phyloP scores from a whole-genome alignment of 2,329 filamentous ascomycete species.

The Penicillium sp. region DNA sequence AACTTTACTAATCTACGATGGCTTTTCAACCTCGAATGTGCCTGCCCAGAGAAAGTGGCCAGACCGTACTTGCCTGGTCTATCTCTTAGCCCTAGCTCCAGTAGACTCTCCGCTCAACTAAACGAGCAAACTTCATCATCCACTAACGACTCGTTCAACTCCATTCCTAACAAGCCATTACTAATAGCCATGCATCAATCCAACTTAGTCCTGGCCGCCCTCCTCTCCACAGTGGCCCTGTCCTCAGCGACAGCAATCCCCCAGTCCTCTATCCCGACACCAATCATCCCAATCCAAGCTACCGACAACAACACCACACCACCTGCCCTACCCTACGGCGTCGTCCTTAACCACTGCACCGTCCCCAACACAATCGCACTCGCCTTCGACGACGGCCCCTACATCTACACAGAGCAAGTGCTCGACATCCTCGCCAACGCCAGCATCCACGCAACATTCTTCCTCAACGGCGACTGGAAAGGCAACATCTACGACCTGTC shows the following conservation, averaged over 20 bases:
- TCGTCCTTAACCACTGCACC: slow-evolving; percentile 44
- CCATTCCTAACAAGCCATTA: not conserved
- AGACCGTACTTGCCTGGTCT: not conserved
- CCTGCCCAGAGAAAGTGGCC: not conserved
- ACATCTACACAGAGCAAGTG: slow-evolving; percentile 59
- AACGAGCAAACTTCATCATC: not conserved
- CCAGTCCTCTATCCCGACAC: not conserved
- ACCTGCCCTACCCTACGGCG: slow-evolving; percentile 41
- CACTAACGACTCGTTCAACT: not conserved
- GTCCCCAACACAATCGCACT: slow-evolving; percentile 60
- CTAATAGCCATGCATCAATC: slow-evolving; percentile 12
- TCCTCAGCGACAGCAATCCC: slow-evolving; percentile 7
- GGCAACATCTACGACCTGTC: slow-evolving; percentile 33
- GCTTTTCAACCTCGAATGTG: not conserved
- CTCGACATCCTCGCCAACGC: slow-evolving; percentile 60
- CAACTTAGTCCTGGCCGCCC: slow-evolving; percentile 2
- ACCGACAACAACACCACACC: not conserved
- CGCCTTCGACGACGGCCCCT: slow-evolving; percentile 68
- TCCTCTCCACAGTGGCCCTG: slow-evolving; percentile 7
- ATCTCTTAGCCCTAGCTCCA: not conserved
- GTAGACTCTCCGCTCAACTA: not conserved
- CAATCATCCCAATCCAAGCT: not conserved
- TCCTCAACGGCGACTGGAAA: slow-evolving; percentile 53
- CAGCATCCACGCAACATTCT: slow-evolving; percentile 65
- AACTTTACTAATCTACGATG: slow-evolving; percentile 1